Conservation (phyloP, 306 rosid species). For the Prunus davidiana region DNA sequence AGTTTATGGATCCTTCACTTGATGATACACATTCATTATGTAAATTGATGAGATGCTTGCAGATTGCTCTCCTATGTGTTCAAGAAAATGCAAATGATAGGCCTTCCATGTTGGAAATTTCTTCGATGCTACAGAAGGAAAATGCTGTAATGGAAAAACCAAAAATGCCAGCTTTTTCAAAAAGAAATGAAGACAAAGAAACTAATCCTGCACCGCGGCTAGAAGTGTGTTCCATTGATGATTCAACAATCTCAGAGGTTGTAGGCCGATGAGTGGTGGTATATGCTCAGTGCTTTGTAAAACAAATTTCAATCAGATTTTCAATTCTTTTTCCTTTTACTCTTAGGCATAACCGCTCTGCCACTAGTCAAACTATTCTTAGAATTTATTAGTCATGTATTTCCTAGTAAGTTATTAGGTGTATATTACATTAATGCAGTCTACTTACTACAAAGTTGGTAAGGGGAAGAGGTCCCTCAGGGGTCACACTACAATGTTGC, state of each 20-base stretch:
- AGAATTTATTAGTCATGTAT: too few relatives aligned
- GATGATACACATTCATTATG: constrained; percentile 32
- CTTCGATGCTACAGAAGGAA: constrained; percentile 34
- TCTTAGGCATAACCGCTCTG: too few relatives aligned
- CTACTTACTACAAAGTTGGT: too few relatives aligned
- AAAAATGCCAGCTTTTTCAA: constrained; percentile 31
- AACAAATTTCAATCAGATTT: too few relatives aligned
- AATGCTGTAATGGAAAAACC: neutral
- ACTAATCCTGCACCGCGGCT: neutral
- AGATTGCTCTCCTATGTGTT: constrained; percentile 36
- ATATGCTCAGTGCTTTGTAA: neutral
- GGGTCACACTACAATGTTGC: too few relatives aligned
- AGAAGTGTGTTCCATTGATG: constrained; percentile 1
- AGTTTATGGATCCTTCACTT: constrained; percentile 26
- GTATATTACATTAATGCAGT: too few relatives aligned
- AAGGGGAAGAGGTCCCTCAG: too few relatives aligned
- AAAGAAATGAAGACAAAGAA: neutral
- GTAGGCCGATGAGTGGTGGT: constrained; percentile 7
- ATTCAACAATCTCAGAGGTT: constrained; percentile 13
- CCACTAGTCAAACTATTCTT: too few relatives aligned
- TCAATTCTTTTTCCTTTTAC: too few relatives aligned
- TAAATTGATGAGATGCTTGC: constrained; percentile 33
- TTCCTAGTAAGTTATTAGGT: too few relatives aligned
- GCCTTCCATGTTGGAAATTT: constrained; percentile 35
- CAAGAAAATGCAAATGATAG: constrained; percentile 30